Evolutionary conservation across 495 filamentous ascomycete genomes (phyloP).

Genomic region (Aspergillus affinis): DNA sequence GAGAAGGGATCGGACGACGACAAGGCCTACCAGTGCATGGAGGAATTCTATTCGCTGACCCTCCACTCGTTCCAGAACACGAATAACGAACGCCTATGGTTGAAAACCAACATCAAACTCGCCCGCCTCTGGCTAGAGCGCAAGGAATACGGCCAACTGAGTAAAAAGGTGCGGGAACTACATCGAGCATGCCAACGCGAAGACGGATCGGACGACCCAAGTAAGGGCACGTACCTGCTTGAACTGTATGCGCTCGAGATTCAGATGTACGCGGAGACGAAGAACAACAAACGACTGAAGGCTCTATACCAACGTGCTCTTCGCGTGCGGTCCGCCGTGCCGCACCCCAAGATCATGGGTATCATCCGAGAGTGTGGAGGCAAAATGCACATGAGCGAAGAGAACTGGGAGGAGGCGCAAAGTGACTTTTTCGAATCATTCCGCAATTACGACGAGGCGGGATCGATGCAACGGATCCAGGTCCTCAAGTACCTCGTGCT

Average conservation of each 20-base stretch:
- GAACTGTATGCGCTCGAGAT: constrained; percentile 98
- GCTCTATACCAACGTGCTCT: constrained; percentile 86
- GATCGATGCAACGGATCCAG: constrained; percentile 92
- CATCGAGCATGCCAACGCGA: constrained; percentile 86
- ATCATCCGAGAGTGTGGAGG: constrained; percentile 98
- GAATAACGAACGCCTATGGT: constrained; percentile 96
- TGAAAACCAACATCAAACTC: constrained; percentile 98
- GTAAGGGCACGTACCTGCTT: constrained; percentile 92
- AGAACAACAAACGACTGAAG: constrained; percentile 97
- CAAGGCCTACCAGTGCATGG: constrained; percentile 80
- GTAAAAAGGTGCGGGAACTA: constrained; percentile 81
- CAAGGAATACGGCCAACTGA: constrained; percentile 79
- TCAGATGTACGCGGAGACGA: constrained; percentile 95
- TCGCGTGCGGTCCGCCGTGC: constrained; percentile 88
- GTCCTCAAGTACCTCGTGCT: constrained; percentile 96
- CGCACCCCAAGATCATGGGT: constrained; percentile 98
- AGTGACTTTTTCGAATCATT: constrained; percentile 99
- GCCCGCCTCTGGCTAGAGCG: constrained; percentile 86
- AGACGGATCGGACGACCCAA: constrained; percentile 90
- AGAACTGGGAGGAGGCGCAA: constrained; percentile 97
- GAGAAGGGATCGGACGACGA: constrained; percentile 87
- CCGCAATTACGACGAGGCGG: constrained; percentile 97
- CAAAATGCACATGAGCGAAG: constrained; percentile 99
- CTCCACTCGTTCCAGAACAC: constrained; percentile 93
- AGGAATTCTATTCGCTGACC: constrained; percentile 92